Conservation (phyloP, 192 early-diverging fungal species). For the Backusella psychrophila region DNA sequence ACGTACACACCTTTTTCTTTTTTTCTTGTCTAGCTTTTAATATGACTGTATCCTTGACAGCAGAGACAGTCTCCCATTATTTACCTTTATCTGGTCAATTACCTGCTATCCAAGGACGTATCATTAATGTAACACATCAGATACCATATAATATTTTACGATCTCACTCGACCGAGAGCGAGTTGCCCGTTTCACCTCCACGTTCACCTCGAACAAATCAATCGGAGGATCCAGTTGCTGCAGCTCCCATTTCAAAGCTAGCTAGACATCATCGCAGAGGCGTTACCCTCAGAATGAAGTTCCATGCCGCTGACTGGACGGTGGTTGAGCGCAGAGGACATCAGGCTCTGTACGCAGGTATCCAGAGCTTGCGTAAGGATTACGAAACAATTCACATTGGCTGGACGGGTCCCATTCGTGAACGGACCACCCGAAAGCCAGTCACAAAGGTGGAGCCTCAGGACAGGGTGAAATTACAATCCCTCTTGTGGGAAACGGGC, state of each 20-base stretch:
- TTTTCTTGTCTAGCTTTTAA: neutral
- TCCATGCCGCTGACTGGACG: slow-evolving; percentile 34
- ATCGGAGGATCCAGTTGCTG: slow-evolving; percentile 17
- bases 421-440: slow-evolving; percentile 33
- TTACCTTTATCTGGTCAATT: slow-evolving; percentile 26
- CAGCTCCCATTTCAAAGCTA: slow-evolving; percentile 27
- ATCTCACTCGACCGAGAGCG: neutral
- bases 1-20: too few species aligned
- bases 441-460: slow-evolving; percentile 51
- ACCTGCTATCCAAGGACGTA: slow-evolving; percentile 32
- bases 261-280: slow-evolving; percentile 25
- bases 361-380: slow-evolving; percentile 64
- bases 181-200: slow-evolving; percentile 16
- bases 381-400: slow-evolving; percentile 73
- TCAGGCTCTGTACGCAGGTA: slow-evolving; percentile 87
- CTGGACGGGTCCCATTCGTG: slow-evolving; percentile 65
- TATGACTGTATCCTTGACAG: slow-evolving; percentile 10
- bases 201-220: neutral
- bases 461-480: slow-evolving; percentile 57
- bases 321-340: slow-evolving; percentile 69
- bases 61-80: slow-evolving; percentile 27
- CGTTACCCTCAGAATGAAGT: slow-evolving; percentile 21
- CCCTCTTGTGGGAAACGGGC: slow-evolving; percentile 55
- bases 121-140: slow-evolving; percentile 59
- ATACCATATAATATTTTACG: slow-evolving; percentile 50